phyloP scores from a whole-genome alignment of 106 monocot species.

The Phalaenopsis aphrodite region DNA sequence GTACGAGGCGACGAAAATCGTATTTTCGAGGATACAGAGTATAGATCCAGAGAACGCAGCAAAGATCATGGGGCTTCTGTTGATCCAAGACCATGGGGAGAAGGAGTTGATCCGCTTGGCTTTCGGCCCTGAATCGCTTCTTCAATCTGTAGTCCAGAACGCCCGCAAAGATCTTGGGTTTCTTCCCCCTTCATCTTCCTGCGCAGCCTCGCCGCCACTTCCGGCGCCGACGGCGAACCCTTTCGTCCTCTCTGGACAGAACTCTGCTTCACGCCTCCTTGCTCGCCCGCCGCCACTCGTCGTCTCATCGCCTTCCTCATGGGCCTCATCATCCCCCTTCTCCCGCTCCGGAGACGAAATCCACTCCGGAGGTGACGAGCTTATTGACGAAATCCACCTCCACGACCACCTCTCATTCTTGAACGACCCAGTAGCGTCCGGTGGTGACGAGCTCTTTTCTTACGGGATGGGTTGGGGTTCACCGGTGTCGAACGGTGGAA shows the following conservation, averaged over 20 bases:
- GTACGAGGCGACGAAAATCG: slow-evolving; percentile 84
- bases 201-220: background rate
- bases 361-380: slow-evolving; percentile 15
- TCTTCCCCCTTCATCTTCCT: slow-evolving; percentile 4
- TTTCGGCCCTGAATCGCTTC: slow-evolving; percentile 74
- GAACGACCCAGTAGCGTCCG: slow-evolving; percentile 25
- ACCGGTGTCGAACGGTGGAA: slow-evolving; percentile 20
- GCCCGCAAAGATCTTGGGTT: slow-evolving; percentile 65
- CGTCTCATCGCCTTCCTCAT: slow-evolving; percentile 7
- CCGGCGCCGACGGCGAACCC: too few relatives aligned
- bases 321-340: background rate
- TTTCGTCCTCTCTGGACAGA: too few relatives aligned
- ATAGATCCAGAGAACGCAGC: slow-evolving; percentile 81
- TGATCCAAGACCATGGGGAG: slow-evolving; percentile 87
- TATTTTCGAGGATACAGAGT: slow-evolving; percentile 80
- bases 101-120: slow-evolving; percentile 96
- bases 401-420: slow-evolving; percentile 49
- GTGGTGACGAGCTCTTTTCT: slow-evolving; percentile 26
- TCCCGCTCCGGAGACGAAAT: background rate
- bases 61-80: slow-evolving; percentile 84
- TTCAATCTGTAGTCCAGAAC: slow-evolving; percentile 61
- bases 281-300: slow-evolving; percentile 10
- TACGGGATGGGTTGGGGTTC: slow-evolving; percentile 37
- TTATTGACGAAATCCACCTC: slow-evolving; percentile 37
- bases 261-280: slow-evolving; percentile 2